phyloP scores from a whole-genome alignment of 768 basidiomycete genomes.

The Lactarius trivialis region DNA sequence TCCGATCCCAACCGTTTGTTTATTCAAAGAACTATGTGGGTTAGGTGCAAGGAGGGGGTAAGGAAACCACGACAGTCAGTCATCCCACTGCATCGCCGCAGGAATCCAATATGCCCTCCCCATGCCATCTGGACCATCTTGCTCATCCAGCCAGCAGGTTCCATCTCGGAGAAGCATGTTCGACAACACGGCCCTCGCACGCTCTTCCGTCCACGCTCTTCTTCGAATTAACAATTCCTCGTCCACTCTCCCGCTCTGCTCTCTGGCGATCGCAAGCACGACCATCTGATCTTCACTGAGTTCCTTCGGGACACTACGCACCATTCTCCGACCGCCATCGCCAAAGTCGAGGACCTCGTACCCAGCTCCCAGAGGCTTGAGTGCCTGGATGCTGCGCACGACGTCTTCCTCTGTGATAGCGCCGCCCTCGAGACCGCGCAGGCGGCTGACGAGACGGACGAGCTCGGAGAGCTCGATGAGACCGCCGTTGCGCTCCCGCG shows the following conservation, averaged over 20 bases:
- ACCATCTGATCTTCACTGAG: slow-evolving; percentile 85
- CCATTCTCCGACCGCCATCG: slow-evolving; percentile 58
- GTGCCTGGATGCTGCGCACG: slow-evolving; percentile 72
- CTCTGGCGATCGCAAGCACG: slow-evolving; percentile 68
- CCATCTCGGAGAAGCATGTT: slow-evolving; percentile 91
- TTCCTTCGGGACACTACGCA: slow-evolving; percentile 84
- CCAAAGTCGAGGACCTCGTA: slow-evolving; percentile 77
- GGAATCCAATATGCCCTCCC: slow-evolving; percentile 82
- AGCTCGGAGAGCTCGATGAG: slow-evolving; percentile 86
- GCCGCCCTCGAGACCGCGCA: slow-evolving; percentile 64
- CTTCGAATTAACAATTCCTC: slow-evolving; percentile 52
- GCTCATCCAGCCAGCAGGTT: slow-evolving; percentile 91
- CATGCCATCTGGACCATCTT: slow-evolving; percentile 48
- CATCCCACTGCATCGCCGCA: slow-evolving; percentile 82
- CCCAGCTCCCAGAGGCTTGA: slow-evolving; percentile 86
- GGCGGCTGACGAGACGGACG: slow-evolving; percentile 64
- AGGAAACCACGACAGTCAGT: slow-evolving; percentile 31
- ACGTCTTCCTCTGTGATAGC: slow-evolving; percentile 83
- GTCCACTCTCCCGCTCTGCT: slow-evolving; percentile 61
- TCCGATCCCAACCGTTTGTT: neutral
- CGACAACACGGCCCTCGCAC: slow-evolving; percentile 72
- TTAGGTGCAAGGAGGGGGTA: neutral
- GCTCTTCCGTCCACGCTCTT: slow-evolving; percentile 72
- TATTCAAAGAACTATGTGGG: neutral
- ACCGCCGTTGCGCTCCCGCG: slow-evolving; percentile 85